Evolutionary conservation across 495 filamentous ascomycete genomes (phyloP), one percentile per base, ranked within the genome.

Genomic region (Talaromyces stipitatus): DNA sequence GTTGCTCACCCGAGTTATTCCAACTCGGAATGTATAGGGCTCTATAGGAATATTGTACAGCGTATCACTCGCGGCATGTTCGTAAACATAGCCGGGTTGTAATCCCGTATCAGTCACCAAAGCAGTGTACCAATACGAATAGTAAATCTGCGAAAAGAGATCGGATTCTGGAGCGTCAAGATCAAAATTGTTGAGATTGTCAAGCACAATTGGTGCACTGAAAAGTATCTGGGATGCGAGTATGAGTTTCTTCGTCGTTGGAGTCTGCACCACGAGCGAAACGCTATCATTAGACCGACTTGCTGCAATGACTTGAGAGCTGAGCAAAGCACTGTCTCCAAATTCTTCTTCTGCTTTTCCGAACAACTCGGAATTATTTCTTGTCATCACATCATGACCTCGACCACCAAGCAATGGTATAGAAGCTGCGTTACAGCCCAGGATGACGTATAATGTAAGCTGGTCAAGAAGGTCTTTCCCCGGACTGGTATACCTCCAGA

Each of bases 11-110:
- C 32, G 32, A 36, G 32, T 36, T 5, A 14, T 14, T 36, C 32
- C 32, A 36, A 36, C n/a, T 14, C 32, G 32, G 5, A 36, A 36
- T 14, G 32, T 36, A 36, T 36, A 36, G 3, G 32, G 32, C 12
- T 36, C 32, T 11, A 36, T 36, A 4, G 32, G 32, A n/a, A 36
- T 36, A 36, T 36, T 36, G 12, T 36, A 36, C 9, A 36, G 32
- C 3, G 32, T 59, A 30, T 63, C 57, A 47, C 54, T 59, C 23
- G 33, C 46, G 10, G 62, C 52, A 43, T 67, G 56, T 53, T 65
- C 58, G 50, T 65, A 69, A 46, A 36, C 32, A n/a, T 36, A 36
- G 12, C 32, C 32, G 32, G 56, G 60, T 45, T 66, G 65, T 10
- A 59, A 22, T 24, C 56, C 56, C 11, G 28, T 51, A 38, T 58